These are phyloP conservation scores for Raddia distichophylla DNA, from an alignment of 176 grass and related monocot species.

Conservation along the genomic window DNA sequence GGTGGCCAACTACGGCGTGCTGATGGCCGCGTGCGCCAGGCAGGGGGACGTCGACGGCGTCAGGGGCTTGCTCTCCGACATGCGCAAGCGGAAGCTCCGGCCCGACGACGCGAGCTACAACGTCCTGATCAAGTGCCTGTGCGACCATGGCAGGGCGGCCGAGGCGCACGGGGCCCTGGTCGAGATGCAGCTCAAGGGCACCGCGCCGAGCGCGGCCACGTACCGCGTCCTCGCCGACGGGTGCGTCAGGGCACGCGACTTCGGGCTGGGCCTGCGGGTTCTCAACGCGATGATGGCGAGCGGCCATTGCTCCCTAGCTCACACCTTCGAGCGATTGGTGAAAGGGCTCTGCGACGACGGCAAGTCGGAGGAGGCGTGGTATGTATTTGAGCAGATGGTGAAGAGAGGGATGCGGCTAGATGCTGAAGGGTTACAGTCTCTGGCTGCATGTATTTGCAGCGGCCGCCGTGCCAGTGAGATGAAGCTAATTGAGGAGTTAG, in stretches of 20 bases:
- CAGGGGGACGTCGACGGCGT: conserved; percentile 45
- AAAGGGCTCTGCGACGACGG: conserved; percentile 44
- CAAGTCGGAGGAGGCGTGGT: conserved; percentile 53
- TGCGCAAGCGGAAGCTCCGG: conserved; percentile 66
- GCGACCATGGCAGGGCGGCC: conserved; percentile 46
- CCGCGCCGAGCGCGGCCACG: conserved; percentile 50
- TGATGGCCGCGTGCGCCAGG: conserved; percentile 62
- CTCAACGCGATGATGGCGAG: conserved; percentile 63
- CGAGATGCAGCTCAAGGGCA: conserved; percentile 76
- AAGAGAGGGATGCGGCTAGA: conserved; percentile 29
- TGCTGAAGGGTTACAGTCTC: conserved; percentile 28
- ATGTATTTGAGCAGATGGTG: conserved; percentile 65
- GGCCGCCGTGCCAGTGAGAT: neutral
- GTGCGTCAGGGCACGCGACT: conserved; percentile 54
- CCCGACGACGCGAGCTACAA: conserved; percentile 63
- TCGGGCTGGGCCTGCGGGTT: conserved; percentile 51
- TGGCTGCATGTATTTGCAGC: conserved; percentile 33
- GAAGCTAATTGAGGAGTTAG: conserved; percentile 21
- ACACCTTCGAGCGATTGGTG: conserved; percentile 28
- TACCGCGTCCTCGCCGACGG: conserved; percentile 65
- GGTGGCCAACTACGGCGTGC: conserved; percentile 73
- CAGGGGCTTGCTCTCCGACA: conserved; percentile 49
- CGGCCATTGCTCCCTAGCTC: conserved; percentile 48
- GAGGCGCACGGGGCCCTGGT: conserved; percentile 66
- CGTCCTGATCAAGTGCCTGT: conserved; percentile 65